Conservation (phyloP, 495 filamentous ascomycete species). For the Penicillium canescens region DNA sequence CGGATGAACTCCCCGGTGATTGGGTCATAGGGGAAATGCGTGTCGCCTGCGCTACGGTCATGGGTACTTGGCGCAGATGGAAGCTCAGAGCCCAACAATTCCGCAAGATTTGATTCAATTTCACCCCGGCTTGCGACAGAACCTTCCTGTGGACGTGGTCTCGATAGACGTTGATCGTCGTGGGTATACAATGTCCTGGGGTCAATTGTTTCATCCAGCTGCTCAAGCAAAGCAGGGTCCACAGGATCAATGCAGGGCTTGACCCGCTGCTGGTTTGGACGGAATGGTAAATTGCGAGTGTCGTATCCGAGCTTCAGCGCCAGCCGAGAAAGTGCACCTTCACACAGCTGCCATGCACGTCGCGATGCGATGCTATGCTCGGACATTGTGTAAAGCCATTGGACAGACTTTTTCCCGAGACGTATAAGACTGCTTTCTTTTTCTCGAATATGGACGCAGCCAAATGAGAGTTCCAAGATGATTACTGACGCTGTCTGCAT, state of each 20-base stretch:
- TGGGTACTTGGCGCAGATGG: not conserved
- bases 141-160: not conserved
- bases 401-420: slow-evolving; percentile 53
- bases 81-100: not conserved
- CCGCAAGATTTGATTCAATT: slow-evolving; percentile 5
- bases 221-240: not conserved
- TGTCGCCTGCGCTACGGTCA: slow-evolving; percentile 14
- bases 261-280: slow-evolving; percentile 12
- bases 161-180: not conserved
- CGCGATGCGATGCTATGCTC: slow-evolving; percentile 49
- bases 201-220: no score
- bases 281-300: slow-evolving; percentile 20
- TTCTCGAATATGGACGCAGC: slow-evolving; percentile 52
- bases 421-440: slow-evolving; percentile 46
- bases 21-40: slow-evolving; percentile 45
- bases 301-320: slow-evolving; percentile 3
- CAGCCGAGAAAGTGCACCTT: slow-evolving; percentile 32
- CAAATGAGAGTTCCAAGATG: slow-evolving; percentile 61
- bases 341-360: slow-evolving; percentile 57
- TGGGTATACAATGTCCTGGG: not conserved
- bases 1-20: slow-evolving; percentile 45
- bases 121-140: not conserved
- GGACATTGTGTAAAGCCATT: slow-evolving; percentile 58
- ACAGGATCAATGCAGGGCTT: not conserved
- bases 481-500: slow-evolving; percentile 63